Conservation (phyloP, 148 eudicot genomes). For the Selenicereus undatus region DNA sequence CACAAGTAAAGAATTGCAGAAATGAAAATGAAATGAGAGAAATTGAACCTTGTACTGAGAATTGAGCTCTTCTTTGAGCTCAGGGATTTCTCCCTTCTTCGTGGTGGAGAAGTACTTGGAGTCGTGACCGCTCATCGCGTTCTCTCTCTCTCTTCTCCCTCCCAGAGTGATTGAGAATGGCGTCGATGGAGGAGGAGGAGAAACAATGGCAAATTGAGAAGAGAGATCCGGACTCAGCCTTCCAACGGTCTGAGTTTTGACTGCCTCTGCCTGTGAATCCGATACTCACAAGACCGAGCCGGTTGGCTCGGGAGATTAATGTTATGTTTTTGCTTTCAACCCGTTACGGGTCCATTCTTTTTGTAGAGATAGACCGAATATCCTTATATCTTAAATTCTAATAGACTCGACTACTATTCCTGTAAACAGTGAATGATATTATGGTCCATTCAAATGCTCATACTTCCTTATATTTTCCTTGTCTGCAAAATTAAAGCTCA, state of each 20-base stretch:
- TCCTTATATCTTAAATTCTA: too few species aligned
- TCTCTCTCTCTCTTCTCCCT: neutral
- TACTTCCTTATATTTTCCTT: too few species aligned
- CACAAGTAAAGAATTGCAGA: neutral
- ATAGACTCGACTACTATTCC: too few species aligned
- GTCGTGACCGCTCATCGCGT: constrained; percentile 91
- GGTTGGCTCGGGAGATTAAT: neutral
- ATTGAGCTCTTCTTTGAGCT: constrained; percentile 98
- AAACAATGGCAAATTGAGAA: constrained; percentile 19
- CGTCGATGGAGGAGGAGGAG: constrained; percentile 15
- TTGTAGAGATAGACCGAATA: too few species aligned
- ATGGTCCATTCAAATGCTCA: too few species aligned
- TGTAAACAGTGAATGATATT: too few species aligned
- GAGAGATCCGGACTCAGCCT: constrained; percentile 5
- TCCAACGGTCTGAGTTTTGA: neutral
- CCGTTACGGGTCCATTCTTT: too few species aligned
- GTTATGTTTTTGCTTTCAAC: neutral
- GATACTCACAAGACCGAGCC: neutral
- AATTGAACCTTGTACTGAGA: constrained; percentile 87
- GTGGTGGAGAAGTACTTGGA: constrained; percentile 99
- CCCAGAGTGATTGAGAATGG: constrained; percentile 13
- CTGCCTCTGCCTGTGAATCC: neutral
- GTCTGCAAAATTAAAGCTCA: too few species aligned
- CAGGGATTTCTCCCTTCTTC: constrained; percentile 98
- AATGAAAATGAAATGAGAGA: neutral